Percentiles rank a stretch among this genome's conserved stretches.
Conservation (phyloP, 306 rosid genomes). For the Comarum palustre region DNA sequence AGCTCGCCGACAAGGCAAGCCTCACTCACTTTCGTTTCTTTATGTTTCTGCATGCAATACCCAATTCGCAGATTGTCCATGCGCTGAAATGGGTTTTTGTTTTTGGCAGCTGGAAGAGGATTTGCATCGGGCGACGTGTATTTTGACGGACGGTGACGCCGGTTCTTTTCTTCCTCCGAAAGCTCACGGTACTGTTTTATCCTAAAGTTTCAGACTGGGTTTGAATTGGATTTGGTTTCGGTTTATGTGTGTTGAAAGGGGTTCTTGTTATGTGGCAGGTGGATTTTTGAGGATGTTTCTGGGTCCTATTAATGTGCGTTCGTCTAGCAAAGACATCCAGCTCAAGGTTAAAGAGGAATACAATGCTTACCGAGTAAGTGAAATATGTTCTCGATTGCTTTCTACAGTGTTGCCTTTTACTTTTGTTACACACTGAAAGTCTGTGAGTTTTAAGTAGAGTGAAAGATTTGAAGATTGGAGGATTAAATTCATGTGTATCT, state of each 20-base stretch:
- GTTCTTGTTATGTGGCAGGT: constrained; percentile 34
- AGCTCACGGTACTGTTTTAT: constrained; percentile 52
- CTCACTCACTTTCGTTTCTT: neutral
- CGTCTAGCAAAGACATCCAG: constrained; percentile 76
- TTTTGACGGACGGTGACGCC: constrained; percentile 80
- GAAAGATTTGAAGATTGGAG: neutral
- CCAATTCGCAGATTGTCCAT: neutral
- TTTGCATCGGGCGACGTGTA: constrained; percentile 68
- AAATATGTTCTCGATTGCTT: neutral
- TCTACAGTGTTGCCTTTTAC: neutral
- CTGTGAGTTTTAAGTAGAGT: neutral
- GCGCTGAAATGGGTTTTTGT: neutral
- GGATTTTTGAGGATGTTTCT: constrained; percentile 83
- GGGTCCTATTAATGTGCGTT: constrained; percentile 93
- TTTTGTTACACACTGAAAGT: neutral
- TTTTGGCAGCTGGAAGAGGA: constrained; percentile 75
- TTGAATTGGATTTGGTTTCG: neutral
- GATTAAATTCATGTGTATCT: neutral
- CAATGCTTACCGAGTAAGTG: constrained; percentile 77
- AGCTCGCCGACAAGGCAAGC: constrained; percentile 61
- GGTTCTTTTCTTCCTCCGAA: constrained; percentile 76
- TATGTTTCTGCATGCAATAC: neutral
- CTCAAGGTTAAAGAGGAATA: constrained; percentile 97
- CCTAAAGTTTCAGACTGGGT: neutral
- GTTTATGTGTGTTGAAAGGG: neutral